phyloP scores from a whole-genome alignment of 140 eudicot genomes.

The Stevia rebaudiana region DNA sequence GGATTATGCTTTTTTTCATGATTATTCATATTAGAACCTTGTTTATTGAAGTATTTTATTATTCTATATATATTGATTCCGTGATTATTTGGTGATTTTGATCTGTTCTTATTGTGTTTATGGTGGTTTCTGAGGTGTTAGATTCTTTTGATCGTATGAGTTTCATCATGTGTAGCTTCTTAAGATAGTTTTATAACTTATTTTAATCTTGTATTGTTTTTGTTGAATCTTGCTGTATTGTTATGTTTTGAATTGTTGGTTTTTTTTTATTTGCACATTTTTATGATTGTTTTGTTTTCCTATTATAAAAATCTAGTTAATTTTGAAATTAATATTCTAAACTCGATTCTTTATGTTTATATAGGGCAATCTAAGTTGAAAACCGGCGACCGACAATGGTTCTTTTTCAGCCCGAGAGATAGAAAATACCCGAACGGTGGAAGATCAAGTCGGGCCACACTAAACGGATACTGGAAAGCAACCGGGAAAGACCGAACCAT shows the following conservation, averaged over 20 bases:
- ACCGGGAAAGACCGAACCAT: slow-evolving; percentile 88
- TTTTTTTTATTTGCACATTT: background rate
- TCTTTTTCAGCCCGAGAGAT: slow-evolving; percentile 85
- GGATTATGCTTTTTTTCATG: too few species aligned
- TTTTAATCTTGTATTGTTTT: background rate
- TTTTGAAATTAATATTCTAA: background rate
- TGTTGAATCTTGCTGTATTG: background rate
- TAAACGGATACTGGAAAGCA: slow-evolving; percentile 94
- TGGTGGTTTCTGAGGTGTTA: background rate
- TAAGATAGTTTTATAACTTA: background rate
- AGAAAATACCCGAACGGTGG: slow-evolving; percentile 83
- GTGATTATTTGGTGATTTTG: background rate
- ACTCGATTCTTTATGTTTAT: background rate
- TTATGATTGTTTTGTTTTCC: background rate
- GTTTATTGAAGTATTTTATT: background rate
- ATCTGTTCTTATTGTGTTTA: background rate
- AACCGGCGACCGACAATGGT: slow-evolving; percentile 94
- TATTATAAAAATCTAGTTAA: background rate
- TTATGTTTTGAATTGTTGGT: background rate
- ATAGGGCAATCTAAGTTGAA: slow-evolving; percentile 68
- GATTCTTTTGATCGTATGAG: background rate
- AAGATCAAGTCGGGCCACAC: slow-evolving; percentile 78
- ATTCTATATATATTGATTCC: background rate
- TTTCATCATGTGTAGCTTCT: background rate
- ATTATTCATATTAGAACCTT: background rate